These are phyloP conservation scores for Miscanthus sacchariflorus DNA, from an alignment of 202 grass and related monocot genomes.

Conservation along the genomic window DNA sequence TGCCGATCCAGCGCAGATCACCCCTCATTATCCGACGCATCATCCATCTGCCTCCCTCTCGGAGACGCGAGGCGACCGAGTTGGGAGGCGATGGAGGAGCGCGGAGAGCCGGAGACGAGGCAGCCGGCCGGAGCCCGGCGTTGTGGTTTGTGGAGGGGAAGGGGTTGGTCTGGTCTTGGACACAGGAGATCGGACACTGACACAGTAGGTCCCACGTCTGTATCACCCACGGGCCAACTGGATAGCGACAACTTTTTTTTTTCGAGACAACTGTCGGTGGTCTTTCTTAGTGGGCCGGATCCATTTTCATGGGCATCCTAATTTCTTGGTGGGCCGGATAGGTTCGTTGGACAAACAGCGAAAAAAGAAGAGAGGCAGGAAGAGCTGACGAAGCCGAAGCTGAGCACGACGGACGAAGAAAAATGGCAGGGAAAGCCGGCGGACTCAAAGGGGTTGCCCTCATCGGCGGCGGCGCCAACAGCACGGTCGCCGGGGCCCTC, in stretches of 20 bases:
- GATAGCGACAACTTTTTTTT: background rate
- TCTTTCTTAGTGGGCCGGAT: background rate
- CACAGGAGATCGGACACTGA: background rate
- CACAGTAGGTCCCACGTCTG: background rate
- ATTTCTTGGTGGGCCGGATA: background rate
- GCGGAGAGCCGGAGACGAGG: background rate
- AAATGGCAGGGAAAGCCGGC: conserved; percentile 47
- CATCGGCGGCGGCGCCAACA: conserved; percentile 54
- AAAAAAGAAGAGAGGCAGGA: background rate
- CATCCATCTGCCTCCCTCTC: background rate
- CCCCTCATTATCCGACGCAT: background rate
- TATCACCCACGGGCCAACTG: background rate
- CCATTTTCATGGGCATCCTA: background rate
- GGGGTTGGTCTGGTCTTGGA: too few species aligned
- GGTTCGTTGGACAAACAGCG: conserved; percentile 8
- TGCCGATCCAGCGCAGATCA: background rate
- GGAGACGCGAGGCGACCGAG: background rate
- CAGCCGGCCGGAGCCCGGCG: background rate
- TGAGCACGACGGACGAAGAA: conserved; percentile 6
- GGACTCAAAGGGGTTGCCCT: conserved; percentile 73
- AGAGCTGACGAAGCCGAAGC: background rate
- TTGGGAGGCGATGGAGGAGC: background rate
- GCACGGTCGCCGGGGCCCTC: conserved; percentile 53
- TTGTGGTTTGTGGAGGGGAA: too few species aligned
- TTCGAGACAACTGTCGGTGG: background rate